These are phyloP conservation scores for Nakazawaea populi DNA, from an alignment of 805 yeast species.

Conservation along the genomic window DNA sequence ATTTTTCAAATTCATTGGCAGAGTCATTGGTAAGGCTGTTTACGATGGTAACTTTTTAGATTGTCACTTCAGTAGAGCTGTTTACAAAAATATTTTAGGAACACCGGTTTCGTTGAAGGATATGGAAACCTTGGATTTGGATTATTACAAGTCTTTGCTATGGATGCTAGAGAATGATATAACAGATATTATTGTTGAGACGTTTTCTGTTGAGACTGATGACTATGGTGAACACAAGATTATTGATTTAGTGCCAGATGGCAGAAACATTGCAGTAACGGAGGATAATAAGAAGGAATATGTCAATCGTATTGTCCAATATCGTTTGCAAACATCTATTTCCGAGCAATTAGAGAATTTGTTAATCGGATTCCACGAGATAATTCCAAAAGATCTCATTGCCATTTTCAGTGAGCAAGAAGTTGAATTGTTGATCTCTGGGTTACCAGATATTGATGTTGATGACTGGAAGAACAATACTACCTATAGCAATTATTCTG, in stretches of 20 bases:
- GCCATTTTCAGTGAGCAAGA: constrained; percentile 94
- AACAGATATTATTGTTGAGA: constrained; percentile 91
- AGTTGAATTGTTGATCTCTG: constrained; percentile 84
- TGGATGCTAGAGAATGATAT: constrained; percentile 98
- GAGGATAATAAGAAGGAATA: constrained; percentile 89
- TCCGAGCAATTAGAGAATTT: constrained; percentile 84
- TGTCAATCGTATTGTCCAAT: constrained; percentile 81
- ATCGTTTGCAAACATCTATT: constrained; percentile 76
- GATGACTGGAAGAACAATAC: constrained; percentile 94
- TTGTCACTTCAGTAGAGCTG: constrained; percentile 93
- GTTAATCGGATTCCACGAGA: constrained; percentile 81
- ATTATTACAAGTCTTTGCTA: constrained; percentile 82
- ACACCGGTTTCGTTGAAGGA: constrained; percentile 81
- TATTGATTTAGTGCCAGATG: constrained; percentile 78
- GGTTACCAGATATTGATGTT: constrained; percentile 93
- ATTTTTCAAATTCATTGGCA: constrained; percentile 90
- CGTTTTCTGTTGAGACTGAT: constrained; percentile 88
- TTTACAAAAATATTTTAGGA: constrained; percentile 81
- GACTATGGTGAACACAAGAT: constrained; percentile 87
- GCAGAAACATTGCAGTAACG: constrained; percentile 79
- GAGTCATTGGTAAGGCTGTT: constrained; percentile 91
- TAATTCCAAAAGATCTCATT: constrained; percentile 78
- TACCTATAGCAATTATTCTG: constrained; percentile 71
- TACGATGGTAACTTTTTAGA: constrained; percentile 81
- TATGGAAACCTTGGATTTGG: constrained; percentile 89